These are phyloP conservation scores for Sordaria brevicollis DNA, from an alignment of 495 filamentous ascomycete genomes.

Conservation along the genomic window DNA sequence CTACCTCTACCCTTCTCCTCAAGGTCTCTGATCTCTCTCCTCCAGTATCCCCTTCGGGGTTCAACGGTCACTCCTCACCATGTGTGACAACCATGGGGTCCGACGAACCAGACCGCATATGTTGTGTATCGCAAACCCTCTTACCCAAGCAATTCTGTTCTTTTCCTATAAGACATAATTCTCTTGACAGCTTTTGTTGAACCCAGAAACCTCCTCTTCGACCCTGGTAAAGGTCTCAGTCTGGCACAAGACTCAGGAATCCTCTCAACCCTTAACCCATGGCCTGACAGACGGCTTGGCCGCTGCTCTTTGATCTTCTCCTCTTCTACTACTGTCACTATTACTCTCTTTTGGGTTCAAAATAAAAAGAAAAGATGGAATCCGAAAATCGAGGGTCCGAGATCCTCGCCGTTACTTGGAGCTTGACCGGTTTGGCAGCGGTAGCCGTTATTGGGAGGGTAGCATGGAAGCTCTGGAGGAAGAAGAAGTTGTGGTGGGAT, in stretches of 20 bases:
- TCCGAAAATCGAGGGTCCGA: conserved; percentile 9
- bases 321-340: background rate
- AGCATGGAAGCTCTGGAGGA: conserved; percentile 20
- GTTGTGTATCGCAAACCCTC: background rate
- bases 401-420: conserved; percentile 17
- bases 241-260: background rate
- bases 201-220: background rate
- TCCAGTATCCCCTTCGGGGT: no score
- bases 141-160: background rate
- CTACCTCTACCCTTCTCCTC: background rate
- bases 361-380: conserved; percentile 10
- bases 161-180: background rate
- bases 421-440: conserved; percentile 12
- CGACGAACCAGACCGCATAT: background rate
- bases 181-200: background rate
- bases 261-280: background rate
- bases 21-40: background rate
- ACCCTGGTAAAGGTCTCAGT: background rate
- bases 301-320: background rate
- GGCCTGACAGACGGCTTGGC: background rate
- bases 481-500: conserved; percentile 27
- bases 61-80: background rate
- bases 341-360: background rate
- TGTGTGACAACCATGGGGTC: background rate
- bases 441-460: conserved; percentile 20